These are phyloP conservation scores for Schizophyllum commune DNA, from an alignment of 1,284 basidiomycete species.

Conservation along the genomic window DNA sequence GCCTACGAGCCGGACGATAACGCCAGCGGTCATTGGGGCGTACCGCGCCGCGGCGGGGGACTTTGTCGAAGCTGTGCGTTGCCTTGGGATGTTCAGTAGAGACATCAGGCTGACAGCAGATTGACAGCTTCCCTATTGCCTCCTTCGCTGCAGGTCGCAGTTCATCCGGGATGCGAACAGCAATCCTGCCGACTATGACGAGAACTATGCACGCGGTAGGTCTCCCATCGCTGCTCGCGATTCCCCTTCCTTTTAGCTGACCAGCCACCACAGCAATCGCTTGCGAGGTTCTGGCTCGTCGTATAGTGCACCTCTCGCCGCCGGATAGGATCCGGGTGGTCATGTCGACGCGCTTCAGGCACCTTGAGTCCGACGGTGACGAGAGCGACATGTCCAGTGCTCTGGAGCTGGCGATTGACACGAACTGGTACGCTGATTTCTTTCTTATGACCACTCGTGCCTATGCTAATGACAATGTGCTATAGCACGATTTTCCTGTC, in stretches of 20 bases:
- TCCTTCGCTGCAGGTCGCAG: conserved; percentile 72
- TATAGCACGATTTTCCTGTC: conserved; percentile 76
- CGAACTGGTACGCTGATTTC: conserved; percentile 52
- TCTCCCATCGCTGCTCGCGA: not conserved
- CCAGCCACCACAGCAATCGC: conserved; percentile 47
- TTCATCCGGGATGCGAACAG: conserved; percentile 72
- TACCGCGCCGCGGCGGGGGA: conserved; percentile 65
- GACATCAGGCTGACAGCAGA: not conserved
- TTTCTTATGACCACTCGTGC: conserved; percentile 1
- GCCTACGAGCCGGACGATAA: conserved; percentile 66
- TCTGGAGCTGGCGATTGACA: conserved; percentile 79
- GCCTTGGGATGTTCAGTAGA: not conserved
- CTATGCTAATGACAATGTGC: conserved; percentile 5
- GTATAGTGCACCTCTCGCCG: conserved; percentile 64
- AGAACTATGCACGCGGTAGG: conserved; percentile 72
- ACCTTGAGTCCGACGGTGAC: conserved; percentile 71
- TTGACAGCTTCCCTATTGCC: conserved; percentile 64
- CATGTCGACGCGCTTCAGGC: conserved; percentile 74
- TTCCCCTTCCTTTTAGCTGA: not conserved
- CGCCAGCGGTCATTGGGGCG: conserved; percentile 57
- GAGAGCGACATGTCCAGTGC: conserved; percentile 68
- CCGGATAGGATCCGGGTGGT: conserved; percentile 58
- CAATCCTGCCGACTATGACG: conserved; percentile 78
- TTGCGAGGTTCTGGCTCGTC: conserved; percentile 83
- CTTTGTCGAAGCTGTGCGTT: conserved; percentile 70